phyloP scores from a whole-genome alignment of 75 land plant genomes.

The Pseudotsuga menziesii region DNA sequence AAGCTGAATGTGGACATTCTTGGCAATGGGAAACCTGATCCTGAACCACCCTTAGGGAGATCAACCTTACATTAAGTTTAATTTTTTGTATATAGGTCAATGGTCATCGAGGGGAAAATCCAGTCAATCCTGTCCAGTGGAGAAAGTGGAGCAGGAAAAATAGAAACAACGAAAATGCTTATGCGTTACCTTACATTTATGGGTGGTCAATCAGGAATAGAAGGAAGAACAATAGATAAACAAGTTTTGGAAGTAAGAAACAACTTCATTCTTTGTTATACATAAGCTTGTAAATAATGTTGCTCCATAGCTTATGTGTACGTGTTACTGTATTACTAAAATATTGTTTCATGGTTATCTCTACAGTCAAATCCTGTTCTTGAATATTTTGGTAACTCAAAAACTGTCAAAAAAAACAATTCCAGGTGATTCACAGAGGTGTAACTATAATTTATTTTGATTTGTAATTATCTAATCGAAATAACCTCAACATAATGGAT shows the following conservation, averaged over 20 bases:
- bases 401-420: conserved; percentile 70
- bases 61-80: neutral
- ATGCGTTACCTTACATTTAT: conserved; percentile 91
- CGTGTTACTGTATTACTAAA: neutral
- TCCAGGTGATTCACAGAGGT: conserved; percentile 40
- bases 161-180: conserved; percentile 87
- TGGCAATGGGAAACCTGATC: neutral
- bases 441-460: neutral
- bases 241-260: conserved; percentile 80
- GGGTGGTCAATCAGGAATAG: conserved; percentile 81
- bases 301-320: neutral
- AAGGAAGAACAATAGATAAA: conserved; percentile 85
- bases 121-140: conserved; percentile 89
- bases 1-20: too few relatives aligned
- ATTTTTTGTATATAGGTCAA: conserved; percentile 40
- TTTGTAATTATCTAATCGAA: neutral
- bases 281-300: neutral
- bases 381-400: conserved; percentile 77
- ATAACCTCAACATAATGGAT: neutral
- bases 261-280: neutral
- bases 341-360: neutral
- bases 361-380: conserved; percentile 71
- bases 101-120: conserved; percentile 69
- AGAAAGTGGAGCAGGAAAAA: conserved; percentile 93
- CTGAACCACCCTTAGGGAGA: neutral